Evolutionary conservation across 2,329 filamentous ascomycete species (phyloP).

Genomic region (Fusarium pseudograminearum): DNA sequence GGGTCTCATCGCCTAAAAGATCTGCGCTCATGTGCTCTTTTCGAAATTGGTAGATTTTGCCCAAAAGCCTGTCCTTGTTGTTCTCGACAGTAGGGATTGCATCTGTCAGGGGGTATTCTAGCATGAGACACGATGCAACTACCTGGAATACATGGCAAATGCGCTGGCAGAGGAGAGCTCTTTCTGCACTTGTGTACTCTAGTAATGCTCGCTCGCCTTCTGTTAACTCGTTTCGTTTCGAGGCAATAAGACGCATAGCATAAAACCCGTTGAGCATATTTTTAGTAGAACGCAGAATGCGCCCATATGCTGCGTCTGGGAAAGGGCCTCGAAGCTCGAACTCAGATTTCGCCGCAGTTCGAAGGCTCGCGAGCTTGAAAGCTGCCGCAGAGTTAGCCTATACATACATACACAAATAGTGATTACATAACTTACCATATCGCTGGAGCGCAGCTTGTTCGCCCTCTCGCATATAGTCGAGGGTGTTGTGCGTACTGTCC

Average conservation of each 20-base stretch:
- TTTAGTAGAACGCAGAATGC: conserved; percentile 82
- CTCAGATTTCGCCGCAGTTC: conserved; percentile 80
- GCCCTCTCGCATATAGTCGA: conserved; percentile 84
- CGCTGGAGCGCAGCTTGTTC: conserved; percentile 90
- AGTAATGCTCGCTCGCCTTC: conserved; percentile 86
- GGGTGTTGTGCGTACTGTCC: conserved; percentile 63
- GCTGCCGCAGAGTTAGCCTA: conserved; percentile 52
- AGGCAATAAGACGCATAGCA: conserved; percentile 92
- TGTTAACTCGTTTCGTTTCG: conserved; percentile 80
- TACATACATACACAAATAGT: too few relatives aligned
- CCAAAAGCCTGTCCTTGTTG: conserved; percentile 83
- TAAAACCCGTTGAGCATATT: conserved; percentile 94
- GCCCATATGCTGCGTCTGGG: conserved; percentile 76
- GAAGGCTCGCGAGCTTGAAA: conserved; percentile 78
- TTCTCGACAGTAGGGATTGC: conserved; percentile 86
- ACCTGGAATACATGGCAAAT: conserved; percentile 91
- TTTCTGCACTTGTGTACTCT: conserved; percentile 81
- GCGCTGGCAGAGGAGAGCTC: conserved; percentile 83
- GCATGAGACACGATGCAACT: conserved; percentile 90
- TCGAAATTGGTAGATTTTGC: conserved; percentile 88
- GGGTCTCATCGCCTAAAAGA: conserved; percentile 42
- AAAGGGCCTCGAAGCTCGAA: conserved; percentile 92
- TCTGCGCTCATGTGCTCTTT: conserved; percentile 68
- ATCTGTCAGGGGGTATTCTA: conserved; percentile 93
- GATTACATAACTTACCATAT: conserved; percentile 62